Evolutionary conservation across 208 protist species (phyloP).

Genomic region (Acanthamoeba royreba): DNA sequence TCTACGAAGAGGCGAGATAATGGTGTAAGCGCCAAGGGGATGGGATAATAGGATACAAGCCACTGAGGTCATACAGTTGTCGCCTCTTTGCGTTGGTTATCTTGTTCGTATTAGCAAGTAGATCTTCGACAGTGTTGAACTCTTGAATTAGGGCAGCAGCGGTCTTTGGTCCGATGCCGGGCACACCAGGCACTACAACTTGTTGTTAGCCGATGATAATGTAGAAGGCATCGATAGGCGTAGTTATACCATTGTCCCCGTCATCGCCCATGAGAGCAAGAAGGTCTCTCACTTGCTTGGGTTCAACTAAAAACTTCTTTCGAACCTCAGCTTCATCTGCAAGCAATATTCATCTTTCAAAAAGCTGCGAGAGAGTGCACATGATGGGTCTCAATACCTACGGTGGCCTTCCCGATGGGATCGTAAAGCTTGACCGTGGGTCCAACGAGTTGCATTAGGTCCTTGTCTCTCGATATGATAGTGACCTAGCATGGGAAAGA

Average conservation of each 20-base stretch:
- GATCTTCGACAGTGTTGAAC: not conserved
- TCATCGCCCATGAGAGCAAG: conserved; percentile 23
- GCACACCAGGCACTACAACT: not conserved
- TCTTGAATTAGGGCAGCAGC: not conserved
- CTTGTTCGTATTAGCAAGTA: not conserved
- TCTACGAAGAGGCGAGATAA: not conserved
- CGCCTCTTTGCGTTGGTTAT: not conserved
- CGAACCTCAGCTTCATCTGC: not conserved
- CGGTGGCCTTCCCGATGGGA: not conserved
- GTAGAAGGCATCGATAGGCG: not conserved
- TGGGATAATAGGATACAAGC: too few relatives aligned
- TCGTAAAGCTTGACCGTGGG: not conserved
- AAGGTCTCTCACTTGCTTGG: not conserved
- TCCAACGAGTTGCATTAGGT: not conserved
- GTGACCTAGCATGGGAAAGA: too few relatives aligned
- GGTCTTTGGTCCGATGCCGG: conserved; percentile 15
- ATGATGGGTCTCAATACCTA: not conserved
- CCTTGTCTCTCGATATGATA: not conserved
- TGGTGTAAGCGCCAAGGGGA: too few relatives aligned
- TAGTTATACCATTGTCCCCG: not conserved
- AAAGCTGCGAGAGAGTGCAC: not conserved
- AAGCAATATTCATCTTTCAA: not conserved
- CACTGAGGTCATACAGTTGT: not conserved
- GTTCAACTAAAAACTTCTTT: not conserved
- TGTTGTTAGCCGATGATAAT: not conserved